phyloP scores from a whole-genome alignment of 139 green algal species.

The Tetradesmus lagerheimii region DNA sequence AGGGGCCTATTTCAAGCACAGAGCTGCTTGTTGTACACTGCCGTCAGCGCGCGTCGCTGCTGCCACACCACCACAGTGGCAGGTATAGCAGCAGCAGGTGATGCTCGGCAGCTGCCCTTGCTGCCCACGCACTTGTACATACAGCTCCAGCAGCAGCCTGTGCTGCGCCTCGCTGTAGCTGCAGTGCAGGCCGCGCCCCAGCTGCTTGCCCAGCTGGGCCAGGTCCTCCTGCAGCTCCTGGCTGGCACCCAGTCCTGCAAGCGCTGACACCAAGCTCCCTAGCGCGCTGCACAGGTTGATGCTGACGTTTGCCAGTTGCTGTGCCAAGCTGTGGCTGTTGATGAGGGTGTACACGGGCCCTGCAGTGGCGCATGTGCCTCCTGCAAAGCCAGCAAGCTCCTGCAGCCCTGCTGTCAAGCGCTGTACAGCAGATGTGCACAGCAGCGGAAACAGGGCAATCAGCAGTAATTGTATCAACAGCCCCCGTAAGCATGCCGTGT shows the following conservation, averaged over 20 bases:
- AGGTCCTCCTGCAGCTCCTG: conserved; percentile 30
- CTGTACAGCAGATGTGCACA: background rate
- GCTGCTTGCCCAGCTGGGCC: conserved; percentile 22
- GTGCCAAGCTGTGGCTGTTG: background rate
- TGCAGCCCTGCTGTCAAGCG: background rate
- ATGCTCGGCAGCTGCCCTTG: background rate
- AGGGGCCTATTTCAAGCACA: no score
- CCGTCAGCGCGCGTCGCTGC: no score
- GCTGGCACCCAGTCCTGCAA: background rate
- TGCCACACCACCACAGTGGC: no score
- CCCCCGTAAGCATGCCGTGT: no score
- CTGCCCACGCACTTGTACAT: background rate
- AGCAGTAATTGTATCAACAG: no score
- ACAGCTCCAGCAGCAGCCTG: background rate
- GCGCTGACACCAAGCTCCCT: background rate
- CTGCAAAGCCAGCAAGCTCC: background rate
- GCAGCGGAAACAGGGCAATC: no score
- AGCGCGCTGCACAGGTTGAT: conserved; percentile 7
- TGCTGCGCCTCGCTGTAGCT: background rate
- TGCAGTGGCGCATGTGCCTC: background rate
- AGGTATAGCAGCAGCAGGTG: no score
- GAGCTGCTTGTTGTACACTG: no score
- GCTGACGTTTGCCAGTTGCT: conserved; percentile 7
- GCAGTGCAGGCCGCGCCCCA: background rate
- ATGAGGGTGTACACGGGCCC: background rate